Conservation (phyloP, 345 rosid genomes). For the Carallia pectinifolia region DNA sequence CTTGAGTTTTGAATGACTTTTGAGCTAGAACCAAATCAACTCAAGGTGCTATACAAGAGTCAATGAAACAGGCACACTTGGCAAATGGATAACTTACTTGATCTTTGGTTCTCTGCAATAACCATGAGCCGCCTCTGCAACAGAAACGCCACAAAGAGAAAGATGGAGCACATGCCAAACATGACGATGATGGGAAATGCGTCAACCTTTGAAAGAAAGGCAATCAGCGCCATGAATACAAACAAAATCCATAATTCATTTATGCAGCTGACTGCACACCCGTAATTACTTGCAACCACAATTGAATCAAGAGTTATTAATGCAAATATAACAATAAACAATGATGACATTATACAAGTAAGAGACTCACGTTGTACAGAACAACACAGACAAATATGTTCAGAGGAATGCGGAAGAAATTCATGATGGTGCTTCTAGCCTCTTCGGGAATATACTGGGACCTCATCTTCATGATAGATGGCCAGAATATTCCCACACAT, state of each 20-base stretch:
- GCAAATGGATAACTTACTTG: conserved; percentile 45
- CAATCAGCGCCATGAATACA: conserved; percentile 5
- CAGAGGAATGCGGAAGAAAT: conserved; percentile 95
- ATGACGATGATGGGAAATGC: conserved; percentile 89
- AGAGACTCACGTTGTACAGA: conserved; percentile 73
- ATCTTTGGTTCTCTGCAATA: conserved; percentile 56
- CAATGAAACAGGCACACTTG: no score
- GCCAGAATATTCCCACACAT: conserved; percentile 96
- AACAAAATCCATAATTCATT: not conserved
- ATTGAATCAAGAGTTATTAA: not conserved
- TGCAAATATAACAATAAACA: not conserved
- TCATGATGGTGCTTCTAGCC: conserved; percentile 98
- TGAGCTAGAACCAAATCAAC: not conserved
- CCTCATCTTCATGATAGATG: conserved; percentile 99
- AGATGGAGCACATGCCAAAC: conserved; percentile 97
- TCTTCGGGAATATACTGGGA: conserved; percentile 98
- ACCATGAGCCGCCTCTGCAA: conserved; percentile 81
- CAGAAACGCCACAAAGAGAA: conserved; percentile 86
- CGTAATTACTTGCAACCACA: not conserved
- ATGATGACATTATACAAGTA: conserved; percentile 3
- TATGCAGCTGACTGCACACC: not conserved
- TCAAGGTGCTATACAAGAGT: no score
- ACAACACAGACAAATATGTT: conserved; percentile 87
- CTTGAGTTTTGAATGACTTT: conserved; percentile 14
- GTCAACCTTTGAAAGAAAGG: conserved; percentile 56